phyloP scores from a whole-genome alignment of 441 rosid species.

The Aquilaria agallochum region DNA sequence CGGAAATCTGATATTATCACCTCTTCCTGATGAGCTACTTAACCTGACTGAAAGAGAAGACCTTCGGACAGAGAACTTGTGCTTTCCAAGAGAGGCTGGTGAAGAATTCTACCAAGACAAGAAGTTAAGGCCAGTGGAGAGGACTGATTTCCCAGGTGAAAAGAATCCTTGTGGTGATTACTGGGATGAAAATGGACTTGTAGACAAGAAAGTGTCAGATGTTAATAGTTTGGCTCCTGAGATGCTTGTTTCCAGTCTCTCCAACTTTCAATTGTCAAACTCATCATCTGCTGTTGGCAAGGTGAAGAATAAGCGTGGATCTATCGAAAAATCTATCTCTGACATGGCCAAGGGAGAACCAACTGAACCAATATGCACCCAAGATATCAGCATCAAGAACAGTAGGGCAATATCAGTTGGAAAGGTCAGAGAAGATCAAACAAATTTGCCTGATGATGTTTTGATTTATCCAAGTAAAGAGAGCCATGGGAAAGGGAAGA shows the following conservation, averaged over 20 bases:
- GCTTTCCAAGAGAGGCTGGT: slow-evolving; percentile 35
- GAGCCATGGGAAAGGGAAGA: slow-evolving; percentile 41
- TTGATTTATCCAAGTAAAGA: slow-evolving; percentile 39
- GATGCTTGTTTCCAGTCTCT: slow-evolving; percentile 72
- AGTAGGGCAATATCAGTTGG: slow-evolving; percentile 37
- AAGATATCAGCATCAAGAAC: slow-evolving; percentile 44
- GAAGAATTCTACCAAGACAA: slow-evolving; percentile 40
- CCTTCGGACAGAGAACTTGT: slow-evolving; percentile 26
- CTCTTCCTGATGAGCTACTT: slow-evolving; percentile 54
- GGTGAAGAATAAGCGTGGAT: slow-evolving; percentile 32
- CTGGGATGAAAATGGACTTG: slow-evolving; percentile 25
- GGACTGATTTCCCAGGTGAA: slow-evolving; percentile 35
- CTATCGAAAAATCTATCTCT: slow-evolving; percentile 25
- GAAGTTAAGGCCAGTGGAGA: slow-evolving; percentile 40
- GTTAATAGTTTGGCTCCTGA: slow-evolving; percentile 43
- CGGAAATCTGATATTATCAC: slow-evolving; percentile 44
- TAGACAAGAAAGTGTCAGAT: slow-evolving; percentile 37
- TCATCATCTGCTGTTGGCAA: slow-evolving; percentile 29
- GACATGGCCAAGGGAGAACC: slow-evolving; percentile 34
- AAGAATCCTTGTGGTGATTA: slow-evolving; percentile 31
- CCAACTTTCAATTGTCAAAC: slow-evolving; percentile 68
- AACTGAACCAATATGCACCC: slow-evolving; percentile 19
- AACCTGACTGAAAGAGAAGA: slow-evolving; percentile 34
- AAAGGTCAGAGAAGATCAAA: slow-evolving; percentile 53
- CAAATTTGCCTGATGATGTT: slow-evolving; percentile 35